These are phyloP conservation scores for Harrya chromipes DNA, from an alignment of 768 basidiomycete genomes.

Conservation along the genomic window DNA sequence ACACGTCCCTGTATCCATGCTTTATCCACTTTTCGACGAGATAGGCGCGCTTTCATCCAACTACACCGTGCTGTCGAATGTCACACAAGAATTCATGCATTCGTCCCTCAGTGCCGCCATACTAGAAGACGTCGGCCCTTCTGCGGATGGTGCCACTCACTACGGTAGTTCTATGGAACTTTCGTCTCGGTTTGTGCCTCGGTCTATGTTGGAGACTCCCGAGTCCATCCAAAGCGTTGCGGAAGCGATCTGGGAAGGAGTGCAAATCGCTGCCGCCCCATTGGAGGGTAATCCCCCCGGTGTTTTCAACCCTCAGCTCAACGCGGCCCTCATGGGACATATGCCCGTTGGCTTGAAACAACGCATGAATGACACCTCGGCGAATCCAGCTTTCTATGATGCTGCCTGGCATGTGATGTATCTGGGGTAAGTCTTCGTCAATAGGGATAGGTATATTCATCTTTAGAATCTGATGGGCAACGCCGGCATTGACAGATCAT, in stretches of 20 bases:
- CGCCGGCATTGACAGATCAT: conserved; percentile 3
- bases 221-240: conserved; percentile 11
- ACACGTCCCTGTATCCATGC: not conserved
- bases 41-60: conserved; percentile 7
- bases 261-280: conserved; percentile 10
- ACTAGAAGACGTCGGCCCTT: conserved; percentile 5
- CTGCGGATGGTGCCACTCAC: conserved; percentile 5
- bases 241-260: conserved; percentile 18
- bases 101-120: conserved; percentile 12
- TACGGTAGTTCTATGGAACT: conserved; percentile 19
- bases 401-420: conserved; percentile 15
- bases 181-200: conserved; percentile 19
- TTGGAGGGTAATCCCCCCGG: not conserved
- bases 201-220: conserved; percentile 5
- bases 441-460: too few relatives aligned
- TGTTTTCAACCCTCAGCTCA: not conserved
- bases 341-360: conserved; percentile 7
- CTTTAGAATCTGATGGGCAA: too few relatives aligned
- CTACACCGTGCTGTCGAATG: conserved; percentile 17
- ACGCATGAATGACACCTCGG: conserved; percentile 8
- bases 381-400: conserved; percentile 17
- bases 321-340: not conserved
- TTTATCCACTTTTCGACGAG: conserved; percentile 20
- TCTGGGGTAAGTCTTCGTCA: conserved; percentile 6
- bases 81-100: conserved; percentile 11